Percentiles rank a stretch among this genome's conserved stretches.
These are phyloP conservation scores for Eragrostis nindensis DNA, from an alignment of 176 grass and related monocot species.

Conservation along the genomic window DNA sequence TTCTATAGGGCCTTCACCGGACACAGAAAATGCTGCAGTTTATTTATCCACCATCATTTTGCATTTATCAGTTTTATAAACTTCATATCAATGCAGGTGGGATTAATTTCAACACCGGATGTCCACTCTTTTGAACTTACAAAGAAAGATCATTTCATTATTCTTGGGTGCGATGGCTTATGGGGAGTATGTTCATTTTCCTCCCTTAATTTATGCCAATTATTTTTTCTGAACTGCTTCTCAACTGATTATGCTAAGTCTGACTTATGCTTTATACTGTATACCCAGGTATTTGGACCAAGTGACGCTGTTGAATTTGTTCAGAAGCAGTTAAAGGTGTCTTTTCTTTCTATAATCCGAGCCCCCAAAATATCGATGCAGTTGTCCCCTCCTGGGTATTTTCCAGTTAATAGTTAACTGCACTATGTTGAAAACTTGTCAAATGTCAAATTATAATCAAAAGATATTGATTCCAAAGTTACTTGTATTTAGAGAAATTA, in stretches of 20 bases:
- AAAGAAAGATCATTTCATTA: conserved; percentile 75
- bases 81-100: conserved; percentile 56
- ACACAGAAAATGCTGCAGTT: conserved; percentile 2
- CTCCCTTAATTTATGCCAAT: conserved; percentile 6
- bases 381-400: neutral
- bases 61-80: conserved; percentile 21
- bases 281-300: conserved; percentile 80
- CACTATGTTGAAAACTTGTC: conserved; percentile 2
- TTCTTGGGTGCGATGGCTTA: conserved; percentile 92
- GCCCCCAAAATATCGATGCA: neutral
- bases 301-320: conserved; percentile 94
- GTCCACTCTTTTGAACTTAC: conserved; percentile 93
- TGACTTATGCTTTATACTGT: conserved; percentile 3
- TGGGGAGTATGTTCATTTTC: conserved; percentile 74
- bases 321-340: conserved; percentile 84
- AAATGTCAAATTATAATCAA: conserved; percentile 19
- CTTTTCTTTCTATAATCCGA: neutral
- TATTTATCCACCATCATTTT: neutral
- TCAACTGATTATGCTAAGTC: neutral
- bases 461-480: neutral
- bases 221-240: neutral
- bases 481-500: neutral
- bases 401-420: neutral
- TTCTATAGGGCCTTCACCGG: neutral
- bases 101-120: conserved; percentile 84